Base-by-base conservation (phyloP, 495 filamentous ascomycete genomes). In the Hypoxylon rickii region DNA sequence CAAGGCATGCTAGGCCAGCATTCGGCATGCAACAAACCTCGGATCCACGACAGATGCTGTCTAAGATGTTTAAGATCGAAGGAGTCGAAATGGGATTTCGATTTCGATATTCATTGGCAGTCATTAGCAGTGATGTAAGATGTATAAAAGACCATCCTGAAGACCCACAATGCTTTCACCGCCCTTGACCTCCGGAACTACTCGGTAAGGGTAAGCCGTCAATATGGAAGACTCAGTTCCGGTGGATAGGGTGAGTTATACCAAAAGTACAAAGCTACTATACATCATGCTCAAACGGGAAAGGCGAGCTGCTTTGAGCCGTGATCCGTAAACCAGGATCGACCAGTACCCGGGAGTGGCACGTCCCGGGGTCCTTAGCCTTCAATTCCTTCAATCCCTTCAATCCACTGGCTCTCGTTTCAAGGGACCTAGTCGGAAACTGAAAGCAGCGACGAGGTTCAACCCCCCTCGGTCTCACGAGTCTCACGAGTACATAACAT, bases 371-470 rank as follows among this genome's bases (percentile, higher is more conserved):
- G 31, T 47, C 34, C 36, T 44, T 58, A 57, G 45, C 51, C 53
- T 63, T n/a, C n/a, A n/a, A n/a, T n/a, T n/a, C n/a, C n/a, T n/a
- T n/a, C n/a, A n/a, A n/a, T n/a, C n/a, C n/a, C n/a, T n/a, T n/a
- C 21, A 43, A 51, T 39, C 47, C 40, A 55, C 20, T 38, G 24
- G 15, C 53, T 44, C 50, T 55, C 60, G 60, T 64, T 64, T 64
- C 60, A 64, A 47, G 40, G 41, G 45, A 42, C 51, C 60, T 50
- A n/a, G 49, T 54, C 42, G 32, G 59, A 63, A 58, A 58, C 59
- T 43, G 38, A 54, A 53, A 58, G 38, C 42, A 53, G 59, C 47
- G 41, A 41, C 60, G 50, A 54, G 53, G 48, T 45, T 34, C 50
- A 53, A 34, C 49, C 56, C 55, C 53, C 24, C 24, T 10, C 24